Percentiles rank a stretch among this genome's conserved stretches.
These are phyloP conservation scores for Emmonsiellopsis sp. DNA, from an alignment of 2,329 filamentous ascomycete species.

Conservation along the genomic window DNA sequence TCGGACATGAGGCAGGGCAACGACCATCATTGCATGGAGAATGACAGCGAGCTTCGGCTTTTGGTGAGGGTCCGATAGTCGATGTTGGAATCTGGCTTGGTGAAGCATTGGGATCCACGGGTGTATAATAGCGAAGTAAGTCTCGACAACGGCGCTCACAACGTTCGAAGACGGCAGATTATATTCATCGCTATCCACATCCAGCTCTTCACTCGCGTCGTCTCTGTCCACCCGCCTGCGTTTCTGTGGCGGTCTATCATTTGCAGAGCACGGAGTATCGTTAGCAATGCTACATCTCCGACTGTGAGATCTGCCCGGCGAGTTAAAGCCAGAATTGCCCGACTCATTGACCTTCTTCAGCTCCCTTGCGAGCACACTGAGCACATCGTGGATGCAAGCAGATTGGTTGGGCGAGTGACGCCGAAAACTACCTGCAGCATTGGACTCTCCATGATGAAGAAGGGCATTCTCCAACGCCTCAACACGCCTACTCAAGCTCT, in stretches of 20 bases:
- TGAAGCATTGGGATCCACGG: slow-evolving; percentile 36
- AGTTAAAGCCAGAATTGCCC: too few species aligned
- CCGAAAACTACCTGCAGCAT: too few species aligned
- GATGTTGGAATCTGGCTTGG: slow-evolving; percentile 20
- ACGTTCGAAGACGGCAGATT: slow-evolving; percentile 2
- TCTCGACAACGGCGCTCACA: slow-evolving; percentile 25
- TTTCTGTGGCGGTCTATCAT: not conserved
- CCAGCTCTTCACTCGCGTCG: not conserved
- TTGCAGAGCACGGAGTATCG: not conserved
- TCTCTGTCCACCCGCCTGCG: not conserved
- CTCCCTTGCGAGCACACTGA: not conserved
- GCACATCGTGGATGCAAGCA: not conserved
- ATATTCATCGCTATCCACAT: not conserved
- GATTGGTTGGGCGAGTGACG: not conserved
- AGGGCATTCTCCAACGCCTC: slow-evolving; percentile 12
- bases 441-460: not conserved
- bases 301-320: not conserved
- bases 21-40: slow-evolving; percentile 26
- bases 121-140: slow-evolving; percentile 32
- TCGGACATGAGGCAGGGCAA: slow-evolving; percentile 6
- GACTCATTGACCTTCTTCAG: not conserved
- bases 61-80: slow-evolving; percentile 16
- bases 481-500: slow-evolving; percentile 25
- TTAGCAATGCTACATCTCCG: not conserved
- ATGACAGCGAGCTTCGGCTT: slow-evolving; percentile 21